Base-by-base conservation (phyloP, 306 rosid species). In the Urtica urens region DNA sequence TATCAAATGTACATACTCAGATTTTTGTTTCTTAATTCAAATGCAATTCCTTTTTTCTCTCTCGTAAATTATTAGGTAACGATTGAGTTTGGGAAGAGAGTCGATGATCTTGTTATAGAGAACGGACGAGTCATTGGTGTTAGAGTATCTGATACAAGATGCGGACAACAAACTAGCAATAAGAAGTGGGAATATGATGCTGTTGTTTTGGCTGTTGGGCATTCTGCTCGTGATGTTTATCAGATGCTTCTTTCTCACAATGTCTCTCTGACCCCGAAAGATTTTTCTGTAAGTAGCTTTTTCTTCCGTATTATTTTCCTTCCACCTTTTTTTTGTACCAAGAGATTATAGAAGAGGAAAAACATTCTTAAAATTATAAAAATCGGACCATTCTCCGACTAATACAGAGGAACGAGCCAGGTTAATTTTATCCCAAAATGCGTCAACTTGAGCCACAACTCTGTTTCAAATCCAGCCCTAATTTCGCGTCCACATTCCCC, bases 171-270 rank as follows among this genome's bases (percentile, higher is more conserved):
- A 53, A 54, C 71, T 45, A 31, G 40, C n/a, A 68, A 63, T 46
- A 78, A 84, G 69, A 79, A 75, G 71, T 49, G 74, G 70, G 76
- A 58, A 63, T 81, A 21, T 51, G 94, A 90, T 77, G 92, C 92
- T 52, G 77, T 81, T 59, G 68, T 90, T 71, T 73, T 90, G 65
- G 97, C 95, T 22, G 94, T 90, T 56, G 97, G 97, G 49, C 97
- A 90, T 84, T 90, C 95, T 68, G 97, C 97, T 24, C 92, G 97
- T 33, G 95, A 90, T 69, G 51, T 63, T 17, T 90, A 90, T 71
- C 81, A 79, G 63, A 73, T 76, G 73, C 95, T 90, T 73, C 66
- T 72, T 68, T 73, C 85, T 62, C 95, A 84, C 72, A 67, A 81
- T 46, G 59, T 90, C 60, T 77, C 67, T 53, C 67, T 90, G 81